Evolutionary conservation across 805 yeast genomes (phyloP), one percentile per base, ranked within the genome.

Genomic region (Lachancea fermentati): DNA sequence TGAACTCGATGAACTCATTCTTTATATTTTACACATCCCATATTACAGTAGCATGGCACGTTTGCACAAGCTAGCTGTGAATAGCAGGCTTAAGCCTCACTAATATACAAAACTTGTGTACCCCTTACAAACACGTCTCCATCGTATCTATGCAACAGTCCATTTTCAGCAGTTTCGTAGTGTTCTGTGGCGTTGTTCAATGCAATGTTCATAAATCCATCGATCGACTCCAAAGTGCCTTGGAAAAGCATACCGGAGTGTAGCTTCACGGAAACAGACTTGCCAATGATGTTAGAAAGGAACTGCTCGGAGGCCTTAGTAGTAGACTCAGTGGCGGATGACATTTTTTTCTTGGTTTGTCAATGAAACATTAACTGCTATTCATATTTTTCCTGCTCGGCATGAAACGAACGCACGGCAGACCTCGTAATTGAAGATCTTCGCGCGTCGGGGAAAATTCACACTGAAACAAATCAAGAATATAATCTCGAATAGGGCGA

Each of bases 161-260:
- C 65, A 37, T 60, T 58, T 8, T 47, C 47, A 13, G 48, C 51
- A 25, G 46, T 55, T 38, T 61, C 66, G 36, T 57, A 62, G 41
- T 60, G 65, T 39, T 93, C 98, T 34, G 76, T 71, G 3, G 95
- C 78, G 45, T 79, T 73, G 41, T 84, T 87, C 48, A 93, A 71
- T 2, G 91, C 95, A 36, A 93, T 82, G 65, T 93, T 93, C 96
- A 93, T 88, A 68, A 81, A 93, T 6, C 97, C 97, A 60, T 93
- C 98, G 43, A 93, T 89, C 30, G 96, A 85, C 52, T 85, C 91
- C 47, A 85, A 71, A 36, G 54, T 65, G 48, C 91, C 94, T 34
- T 71, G 75, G 63, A 87, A 93, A 44, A 85, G 85, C 46, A 89
- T 79, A 11, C 96, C 97, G 26, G 93, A 85, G 58, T 82, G 77